A percentile compares a stretch with the other conserved stretches of the same genome.
Conservation (phyloP, 305 asterid genomes). For the Solanum hybrid region DNA sequence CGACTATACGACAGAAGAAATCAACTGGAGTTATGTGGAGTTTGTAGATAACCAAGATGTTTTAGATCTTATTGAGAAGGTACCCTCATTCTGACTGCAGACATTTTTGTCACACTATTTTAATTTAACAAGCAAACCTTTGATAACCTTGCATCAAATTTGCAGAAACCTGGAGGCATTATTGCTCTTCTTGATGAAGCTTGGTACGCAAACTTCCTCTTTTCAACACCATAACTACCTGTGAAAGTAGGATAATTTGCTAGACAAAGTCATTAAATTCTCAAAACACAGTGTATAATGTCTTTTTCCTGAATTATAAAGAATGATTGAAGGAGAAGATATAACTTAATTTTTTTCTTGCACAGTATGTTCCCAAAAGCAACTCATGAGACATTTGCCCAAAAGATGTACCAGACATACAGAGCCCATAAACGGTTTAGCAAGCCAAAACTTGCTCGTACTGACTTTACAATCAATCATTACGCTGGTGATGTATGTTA, state of each 20-base stretch:
- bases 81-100: slow-evolving; percentile 10
- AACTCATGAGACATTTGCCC: slow-evolving; percentile 94
- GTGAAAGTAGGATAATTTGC: not conserved
- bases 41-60: slow-evolving; percentile 94
- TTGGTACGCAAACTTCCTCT: slow-evolving; percentile 50
- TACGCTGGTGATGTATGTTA: slow-evolving; percentile 94
- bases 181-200: slow-evolving; percentile 99
- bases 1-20: slow-evolving; percentile 86
- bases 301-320: not conserved
- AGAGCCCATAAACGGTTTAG: slow-evolving; percentile 83
- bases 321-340: not conserved
- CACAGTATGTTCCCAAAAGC: slow-evolving; percentile 98
- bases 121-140: not conserved
- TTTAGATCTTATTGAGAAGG: slow-evolving; percentile 90
- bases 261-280: slow-evolving; percentile 2
- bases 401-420: slow-evolving; percentile 95
- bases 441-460: slow-evolving; percentile 92
- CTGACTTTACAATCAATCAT: slow-evolving; percentile 85
- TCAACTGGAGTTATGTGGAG: slow-evolving; percentile 93
- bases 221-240: slow-evolving; percentile 1
- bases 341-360: slow-evolving; percentile 21
- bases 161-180: slow-evolving; percentile 99
- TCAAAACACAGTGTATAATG: not conserved
- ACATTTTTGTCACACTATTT: not conserved
- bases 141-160: slow-evolving; percentile 3